Base-by-base conservation (phyloP, 331 rosid genomes). In the Pyracantha coccinea region DNA sequence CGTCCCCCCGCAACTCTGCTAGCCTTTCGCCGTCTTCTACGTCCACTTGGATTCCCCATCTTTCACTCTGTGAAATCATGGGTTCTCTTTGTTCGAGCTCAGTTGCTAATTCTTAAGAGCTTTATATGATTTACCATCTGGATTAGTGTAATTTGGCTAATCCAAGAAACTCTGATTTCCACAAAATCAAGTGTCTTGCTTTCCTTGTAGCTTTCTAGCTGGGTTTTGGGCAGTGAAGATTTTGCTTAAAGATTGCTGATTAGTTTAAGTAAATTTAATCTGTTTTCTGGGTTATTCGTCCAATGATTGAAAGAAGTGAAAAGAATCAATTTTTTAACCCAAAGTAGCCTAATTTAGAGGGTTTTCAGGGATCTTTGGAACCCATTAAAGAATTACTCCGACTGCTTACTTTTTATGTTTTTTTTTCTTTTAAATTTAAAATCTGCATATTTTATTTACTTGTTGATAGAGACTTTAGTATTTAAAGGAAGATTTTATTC, bases 371-470 rank as follows among this genome's bases (percentile, higher is more conserved):
- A 83, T 83, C 75, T 35, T 61, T 76, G 70, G 68, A 33, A 55
- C 73, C 73, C 63, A 78, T 77, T 89, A 85, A 87, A 85, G 79
- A 82, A 77, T 80, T 83, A 79, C 83, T 85, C 86, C 83, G 89
- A 90, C 91, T 78, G 83, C 74, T 80, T 2, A 76, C 77, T 79
- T 41, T 58, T 66, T 67, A 52, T 62, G 33, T 25, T 79, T 86
- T 27, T n/a, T n/a, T n/a, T n/a, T n/a, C n/a, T n/a, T n/a, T n/a
- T n/a, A n/a, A 41, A 41, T 41, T 41, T 32, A 32, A 71, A 72
- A 70, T 69, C 75, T 71, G 78, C 32, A 70, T 82, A 74, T 59
- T 52, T 53, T 71, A 27, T 23, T 74, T 72, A 71, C 62, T 80
- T 38, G 74, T 72, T 80, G 88, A 87, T 47, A 66, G 79, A 82